Evolutionary conservation across 768 basidiomycete genomes (phyloP), one percentile per base, ranked within the genome.

Genomic region (Holtermanniella nyarrowii): DNA sequence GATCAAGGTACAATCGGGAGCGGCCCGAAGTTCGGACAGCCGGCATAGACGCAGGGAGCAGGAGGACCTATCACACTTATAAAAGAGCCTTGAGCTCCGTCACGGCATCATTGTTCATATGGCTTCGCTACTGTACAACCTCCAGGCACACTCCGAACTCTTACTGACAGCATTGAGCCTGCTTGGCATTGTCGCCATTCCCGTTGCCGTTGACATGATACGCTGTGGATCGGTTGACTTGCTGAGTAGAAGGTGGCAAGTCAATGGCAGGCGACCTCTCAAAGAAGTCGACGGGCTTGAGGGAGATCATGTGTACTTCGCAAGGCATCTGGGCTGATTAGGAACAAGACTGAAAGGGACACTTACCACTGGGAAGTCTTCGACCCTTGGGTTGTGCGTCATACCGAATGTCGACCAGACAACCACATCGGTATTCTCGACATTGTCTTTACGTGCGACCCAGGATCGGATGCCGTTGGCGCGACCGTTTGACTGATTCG

Each of bases 391-490:
- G 18, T 59, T 61, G 49, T 68, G 68, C 2, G 68, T 70, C 21
- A 70, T 45, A 4, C 66, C 68, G 42, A 68, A 68, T 5, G 63
- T 65, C 44, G 61, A 63, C 68, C 66, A 70, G 37, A 61, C 39
- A 14, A 69, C 65, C 13, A 66, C 1, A 41, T 57, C 58, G n/a
- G 31, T 44, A 44, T 59, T 58, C 24, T 56, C 60, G 5, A 63
- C 59, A 16, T 54, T 56, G 42, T 65, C 63, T 20, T 60, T 40
- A 20, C 63, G 41, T n/a, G 37, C 66, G 21, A 55, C 56, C 66
- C 66, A 68, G 24, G 48, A 22, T 21, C 43, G 42, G 26, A 69
- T 46, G 3, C 67, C 65, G 7, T 49, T 48, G 11, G 65, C 64
- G 16, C 56, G 57, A 3, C 63, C 65, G 41, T 52, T 54, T 20